Base-by-base conservation (phyloP, 2,329 filamentous ascomycete species). In the Endothia cerciana region DNA sequence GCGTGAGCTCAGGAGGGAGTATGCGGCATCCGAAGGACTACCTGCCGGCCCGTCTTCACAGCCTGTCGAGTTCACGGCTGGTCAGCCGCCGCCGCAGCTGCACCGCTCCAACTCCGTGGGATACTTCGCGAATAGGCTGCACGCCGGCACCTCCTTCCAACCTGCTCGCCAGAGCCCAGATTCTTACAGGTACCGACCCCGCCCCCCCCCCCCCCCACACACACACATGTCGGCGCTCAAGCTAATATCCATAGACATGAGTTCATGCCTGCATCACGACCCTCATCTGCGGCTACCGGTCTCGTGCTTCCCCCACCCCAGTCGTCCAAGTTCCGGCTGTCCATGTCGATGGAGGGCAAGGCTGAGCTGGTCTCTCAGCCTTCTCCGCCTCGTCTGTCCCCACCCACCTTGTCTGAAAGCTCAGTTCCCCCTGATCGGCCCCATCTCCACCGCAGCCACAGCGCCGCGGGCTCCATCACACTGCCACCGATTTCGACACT, bases 321-420 rank as follows among this genome's bases (percentile, higher is more conserved):
- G 60, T 77, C 78, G n/a, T 85, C 85, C 59, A 84, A 86, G 36
- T 85, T 97, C 65, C 89, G 93, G 59, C 83, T 97, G 36, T 93
- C 92, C 1, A 88, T 95, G 73, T 95, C 92, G 22, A 85, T 94
- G 40, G 93, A 97, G 73, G 94, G 94, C 70, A 94, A 94, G 74
- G 94, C 94, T n/a, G 91, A 94, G 72, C 83, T 97, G 61, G 87
- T 94, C 28, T 92, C 90, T 1, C 89, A 88, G 61, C 73, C 73
- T 62, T 74, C 86, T 83, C 66, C 82, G 84, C 72, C 78, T 80
- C 72, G 80, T 79, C 70, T 83, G 79, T 66, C 82, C 76, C 62
- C 65, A 3, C 61, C 67, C 36, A 28, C 49, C 19, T 28, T 67
- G 56, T 61, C 65, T 28, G 67, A 65, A 25, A 64, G 55, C 49